A percentile compares a stretch with the other conserved stretches of the same genome.
Evolutionary conservation across 2,329 filamentous ascomycete genomes (phyloP).

Genomic region (Pseudogymnoascus sp.): DNA sequence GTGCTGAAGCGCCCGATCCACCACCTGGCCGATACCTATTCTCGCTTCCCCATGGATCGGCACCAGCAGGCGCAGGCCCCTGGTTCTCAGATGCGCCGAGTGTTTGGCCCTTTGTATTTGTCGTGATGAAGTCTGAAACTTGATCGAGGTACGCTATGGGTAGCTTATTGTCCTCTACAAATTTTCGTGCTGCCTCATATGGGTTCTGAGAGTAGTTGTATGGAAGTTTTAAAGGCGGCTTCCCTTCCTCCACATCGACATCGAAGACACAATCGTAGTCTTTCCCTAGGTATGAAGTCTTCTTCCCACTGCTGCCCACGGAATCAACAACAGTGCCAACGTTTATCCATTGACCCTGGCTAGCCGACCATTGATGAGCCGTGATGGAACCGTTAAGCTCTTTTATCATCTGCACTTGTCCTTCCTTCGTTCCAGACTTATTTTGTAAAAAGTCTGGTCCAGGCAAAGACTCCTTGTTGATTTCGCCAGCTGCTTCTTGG

Average conservation of each 20-base stretch:
- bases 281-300: constrained; percentile 70
- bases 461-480: constrained; percentile 89
- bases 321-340: constrained; percentile 94
- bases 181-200: constrained; percentile 85
- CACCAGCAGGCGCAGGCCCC: constrained; percentile 37
- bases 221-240: constrained; percentile 85
- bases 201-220: constrained; percentile 90
- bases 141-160: constrained; percentile 83
- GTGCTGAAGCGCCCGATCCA: constrained; percentile 32
- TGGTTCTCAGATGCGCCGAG: constrained; percentile 55
- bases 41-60: constrained; percentile 73
- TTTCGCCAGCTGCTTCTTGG: constrained; percentile 70
- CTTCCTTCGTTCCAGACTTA: constrained; percentile 88
- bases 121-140: constrained; percentile 84
- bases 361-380: constrained; percentile 76
- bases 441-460: constrained; percentile 77
- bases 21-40: constrained; percentile 72
- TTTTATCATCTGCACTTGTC: constrained; percentile 86
- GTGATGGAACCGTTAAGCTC: constrained; percentile 75
- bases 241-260: constrained; percentile 91
- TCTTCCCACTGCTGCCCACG: constrained; percentile 72
- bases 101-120: constrained; percentile 81
- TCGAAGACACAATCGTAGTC: constrained; percentile 97
- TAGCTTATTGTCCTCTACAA: constrained; percentile 81
- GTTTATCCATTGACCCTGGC: constrained; percentile 67